Conservation (phyloP, 2,329 filamentous ascomycete genomes). For the Didymella pomorum region DNA sequence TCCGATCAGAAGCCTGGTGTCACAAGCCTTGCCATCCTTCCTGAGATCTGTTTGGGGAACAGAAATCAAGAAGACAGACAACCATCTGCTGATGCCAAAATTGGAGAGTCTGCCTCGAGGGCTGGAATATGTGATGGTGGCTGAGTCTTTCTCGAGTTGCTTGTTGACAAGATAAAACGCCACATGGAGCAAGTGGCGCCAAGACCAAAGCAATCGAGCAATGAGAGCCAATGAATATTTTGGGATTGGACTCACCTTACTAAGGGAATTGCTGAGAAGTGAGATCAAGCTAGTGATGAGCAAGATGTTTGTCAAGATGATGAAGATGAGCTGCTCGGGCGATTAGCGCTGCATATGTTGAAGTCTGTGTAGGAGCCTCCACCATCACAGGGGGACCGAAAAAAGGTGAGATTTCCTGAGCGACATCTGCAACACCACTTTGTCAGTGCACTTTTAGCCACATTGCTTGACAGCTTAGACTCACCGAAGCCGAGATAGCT, state of each 20-base stretch:
- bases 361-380: conserved; percentile 15
- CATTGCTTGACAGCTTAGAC: conserved; percentile 38
- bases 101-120: conserved; percentile 16
- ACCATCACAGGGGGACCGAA: conserved; percentile 63
- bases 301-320: conserved; percentile 79
- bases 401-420: conserved; percentile 60
- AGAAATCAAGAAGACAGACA: background rate
- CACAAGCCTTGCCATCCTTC: background rate
- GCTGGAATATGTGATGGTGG: conserved; percentile 24
- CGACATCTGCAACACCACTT: conserved; percentile 50
- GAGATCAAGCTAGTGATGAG: conserved; percentile 80
- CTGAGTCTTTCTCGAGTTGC: conserved; percentile 29
- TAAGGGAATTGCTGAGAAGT: conserved; percentile 79
- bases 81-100: background rate
- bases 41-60: background rate
- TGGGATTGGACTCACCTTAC: conserved; percentile 56
- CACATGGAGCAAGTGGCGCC: conserved; percentile 17
- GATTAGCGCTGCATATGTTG: conserved; percentile 37
- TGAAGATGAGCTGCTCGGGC: conserved; percentile 68
- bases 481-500: conserved; percentile 75
- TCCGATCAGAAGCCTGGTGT: background rate
- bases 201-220: conserved; percentile 17
- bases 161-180: conserved; percentile 27
- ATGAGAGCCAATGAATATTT: conserved; percentile 30
- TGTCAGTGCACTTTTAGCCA: conserved; percentile 29